Conservation (phyloP, 2,329 filamentous ascomycete species). For the Purpureocillium lavendulum region DNA sequence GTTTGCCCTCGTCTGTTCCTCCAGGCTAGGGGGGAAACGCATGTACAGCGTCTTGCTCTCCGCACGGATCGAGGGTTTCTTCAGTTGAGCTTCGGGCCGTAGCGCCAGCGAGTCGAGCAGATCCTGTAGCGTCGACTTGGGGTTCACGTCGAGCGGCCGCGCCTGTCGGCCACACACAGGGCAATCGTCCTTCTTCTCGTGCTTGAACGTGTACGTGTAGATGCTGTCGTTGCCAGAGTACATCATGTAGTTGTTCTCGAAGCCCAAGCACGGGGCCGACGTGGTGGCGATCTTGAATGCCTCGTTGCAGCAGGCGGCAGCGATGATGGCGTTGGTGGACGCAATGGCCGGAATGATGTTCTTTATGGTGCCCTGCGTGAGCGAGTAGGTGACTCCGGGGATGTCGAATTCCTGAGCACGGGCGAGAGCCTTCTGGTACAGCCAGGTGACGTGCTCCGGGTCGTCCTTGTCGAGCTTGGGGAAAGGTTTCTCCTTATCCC, state of each 20-base stretch:
- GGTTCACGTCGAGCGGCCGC: constrained; percentile 64
- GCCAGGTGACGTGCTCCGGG: constrained; percentile 94
- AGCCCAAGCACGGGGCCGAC: constrained; percentile 70
- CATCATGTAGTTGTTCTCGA: constrained; percentile 95
- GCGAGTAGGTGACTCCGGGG: constrained; percentile 82
- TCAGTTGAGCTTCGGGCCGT: constrained; percentile 83
- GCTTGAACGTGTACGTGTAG: constrained; percentile 95
- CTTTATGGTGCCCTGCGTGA: constrained; percentile 96
- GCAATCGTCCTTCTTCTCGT: constrained; percentile 89
- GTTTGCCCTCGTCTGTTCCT: constrained; percentile 78
- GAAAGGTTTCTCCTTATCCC: constrained; percentile 80
- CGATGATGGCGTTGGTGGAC: constrained; percentile 94
- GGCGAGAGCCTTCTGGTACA: constrained; percentile 74
- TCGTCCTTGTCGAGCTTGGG: constrained; percentile 89
- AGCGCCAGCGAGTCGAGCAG: constrained; percentile 78
- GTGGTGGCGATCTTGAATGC: constrained; percentile 87
- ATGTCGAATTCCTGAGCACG: constrained; percentile 88
- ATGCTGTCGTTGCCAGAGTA: constrained; percentile 93
- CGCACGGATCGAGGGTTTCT: constrained; percentile 77
- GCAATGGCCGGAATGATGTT: constrained; percentile 99
- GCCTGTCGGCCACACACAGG: constrained; percentile 85
- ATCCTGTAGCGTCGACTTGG: constrained; percentile 66
- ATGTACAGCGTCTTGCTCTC: constrained; percentile 86
- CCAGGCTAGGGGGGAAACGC: constrained; percentile 71
- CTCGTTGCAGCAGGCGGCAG: constrained; percentile 92